Base-by-base conservation (phyloP, 768 basidiomycete genomes). In the Candolleomyces eurysporus region DNA sequence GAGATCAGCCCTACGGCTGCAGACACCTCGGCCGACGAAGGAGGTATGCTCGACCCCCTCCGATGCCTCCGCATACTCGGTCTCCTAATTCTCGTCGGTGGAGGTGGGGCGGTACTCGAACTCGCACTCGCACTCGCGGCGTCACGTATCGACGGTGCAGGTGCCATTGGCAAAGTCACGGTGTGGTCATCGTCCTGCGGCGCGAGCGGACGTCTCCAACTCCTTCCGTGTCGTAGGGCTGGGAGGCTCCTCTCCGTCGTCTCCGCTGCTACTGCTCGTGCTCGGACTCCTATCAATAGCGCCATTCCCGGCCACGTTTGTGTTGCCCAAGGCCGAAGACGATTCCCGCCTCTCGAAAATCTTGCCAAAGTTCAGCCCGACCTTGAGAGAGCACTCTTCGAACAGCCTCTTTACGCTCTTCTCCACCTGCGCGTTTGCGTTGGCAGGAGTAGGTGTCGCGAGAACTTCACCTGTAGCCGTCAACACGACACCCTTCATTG, bases 401-500 rank as follows among this genome's bases (percentile, higher is more conserved):
- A 93, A 89, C 2, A 92, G 78, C 40, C 82, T 85, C 2, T 82
- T 82, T 0, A 92, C 78, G 32, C 32, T 32, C 32, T 67, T 89
- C 88, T 0, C 79, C 76, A 32, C 32, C 9, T 32, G 32, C n/a
- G n/a, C n/a, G n/a, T n/a, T n/a, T 4, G 32, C 32, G 32, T 32
- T 32, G 9, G 32, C 32, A 0, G 88, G 89, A 2, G 82, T 78
- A 1, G 92, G 92, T 13, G 92, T 94, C 3, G 84, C 79, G 7
- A 94, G 76, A 1, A 81, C 76, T 68, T 92, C 86, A 8, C 92
- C 92, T 0, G 92, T 92, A 8, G 87, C 78, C 0, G 92, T 92
- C 42, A 93, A 78, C 32, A 94, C 80, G 43, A 94, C 89, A 3
- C 92, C 87, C 69, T 88, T 88, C 87, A 89, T 89, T 1, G 87